phyloP scores from a whole-genome alignment of 768 basidiomycete species.

The Russula dissimulans region DNA sequence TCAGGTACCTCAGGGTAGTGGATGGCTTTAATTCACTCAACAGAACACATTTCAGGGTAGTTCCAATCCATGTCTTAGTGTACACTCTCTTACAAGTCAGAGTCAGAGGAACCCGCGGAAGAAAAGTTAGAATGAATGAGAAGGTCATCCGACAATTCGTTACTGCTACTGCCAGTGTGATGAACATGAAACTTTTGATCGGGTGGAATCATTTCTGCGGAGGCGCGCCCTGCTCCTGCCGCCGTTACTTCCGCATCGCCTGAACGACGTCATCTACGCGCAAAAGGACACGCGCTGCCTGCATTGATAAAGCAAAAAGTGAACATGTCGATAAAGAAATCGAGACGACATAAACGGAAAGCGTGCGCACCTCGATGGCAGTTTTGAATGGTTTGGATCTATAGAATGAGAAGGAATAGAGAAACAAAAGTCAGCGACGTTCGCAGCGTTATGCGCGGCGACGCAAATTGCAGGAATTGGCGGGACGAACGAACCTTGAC shows the following conservation, averaged over 20 bases:
- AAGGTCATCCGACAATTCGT: conserved; percentile 2
- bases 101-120: not conserved
- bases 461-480: not conserved
- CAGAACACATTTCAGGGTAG: too few relatives aligned
- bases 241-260: conserved; percentile 68
- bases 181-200: not conserved
- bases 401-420: not conserved
- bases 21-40: too few relatives aligned
- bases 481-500: conserved; percentile 58
- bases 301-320: not conserved
- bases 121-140: not conserved
- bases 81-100: too few relatives aligned
- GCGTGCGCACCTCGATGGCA: conserved; percentile 68
- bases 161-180: not conserved
- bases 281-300: conserved; percentile 84
- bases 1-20: too few relatives aligned
- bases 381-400: conserved; percentile 95
- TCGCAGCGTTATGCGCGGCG: not conserved
- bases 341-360: not conserved
- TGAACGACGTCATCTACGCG: conserved; percentile 93
- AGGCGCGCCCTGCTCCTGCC: conserved; percentile 40
- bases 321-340: too few relatives aligned
- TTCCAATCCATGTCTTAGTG: too few relatives aligned
- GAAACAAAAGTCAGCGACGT: not conserved
- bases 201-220: conserved; percentile 24